Conservation (phyloP, 78 protist genomes). For the Dictyostelium citrinum region DNA sequence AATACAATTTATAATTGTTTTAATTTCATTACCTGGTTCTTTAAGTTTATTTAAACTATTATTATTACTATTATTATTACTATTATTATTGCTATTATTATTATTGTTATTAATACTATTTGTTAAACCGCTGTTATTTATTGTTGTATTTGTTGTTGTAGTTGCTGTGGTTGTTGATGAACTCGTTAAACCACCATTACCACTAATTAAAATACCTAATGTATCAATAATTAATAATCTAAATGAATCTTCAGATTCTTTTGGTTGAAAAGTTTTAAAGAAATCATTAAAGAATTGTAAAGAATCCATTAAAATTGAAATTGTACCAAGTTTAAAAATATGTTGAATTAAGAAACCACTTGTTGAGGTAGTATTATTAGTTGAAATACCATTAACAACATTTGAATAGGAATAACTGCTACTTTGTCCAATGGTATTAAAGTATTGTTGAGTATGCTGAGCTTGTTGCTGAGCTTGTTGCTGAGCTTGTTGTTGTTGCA, state of each 20-base stretch:
- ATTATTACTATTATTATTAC: background rate
- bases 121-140: background rate
- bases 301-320: slow-evolving; percentile 36
- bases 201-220: slow-evolving; percentile 29
- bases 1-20: slow-evolving; percentile 12
- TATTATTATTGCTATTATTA: background rate
- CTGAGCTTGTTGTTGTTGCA: background rate
- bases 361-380: background rate
- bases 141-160: background rate
- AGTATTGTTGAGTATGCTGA: background rate
- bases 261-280: slow-evolving; percentile 17
- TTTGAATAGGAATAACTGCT: background rate
- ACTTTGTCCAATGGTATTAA: background rate
- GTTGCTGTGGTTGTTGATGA: background rate
- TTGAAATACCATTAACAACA: background rate
- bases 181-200: background rate
- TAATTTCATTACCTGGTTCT: slow-evolving; percentile 23
- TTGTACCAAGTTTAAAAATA: slow-evolving; percentile 20
- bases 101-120: background rate
- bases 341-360: slow-evolving; percentile 11
- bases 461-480: background rate
- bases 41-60: background rate
- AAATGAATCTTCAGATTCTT: slow-evolving; percentile 29
- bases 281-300: slow-evolving; percentile 49
- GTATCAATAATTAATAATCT: slow-evolving; percentile 37